Base-by-base conservation (phyloP, 2,329 filamentous ascomycete genomes). In the Trichoderma sp. region DNA sequence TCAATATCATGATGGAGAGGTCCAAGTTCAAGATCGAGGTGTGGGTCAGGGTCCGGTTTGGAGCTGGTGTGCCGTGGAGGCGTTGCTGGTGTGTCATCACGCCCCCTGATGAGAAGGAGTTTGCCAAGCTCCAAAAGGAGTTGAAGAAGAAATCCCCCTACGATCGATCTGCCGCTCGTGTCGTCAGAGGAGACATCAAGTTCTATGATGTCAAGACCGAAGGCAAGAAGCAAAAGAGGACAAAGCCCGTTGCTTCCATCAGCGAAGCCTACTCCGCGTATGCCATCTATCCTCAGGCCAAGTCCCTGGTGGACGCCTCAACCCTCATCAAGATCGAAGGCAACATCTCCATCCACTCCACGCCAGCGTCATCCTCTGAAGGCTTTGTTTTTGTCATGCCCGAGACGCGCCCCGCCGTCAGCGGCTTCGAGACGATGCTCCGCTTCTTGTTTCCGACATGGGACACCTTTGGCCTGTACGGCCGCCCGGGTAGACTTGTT, bases 341-440 rank as follows among this genome's bases (percentile, higher is more conserved):
- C 10, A 88, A 89, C 70, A 93, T 99, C 69, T 93, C 91, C 0
- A 92, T 97, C 45, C 93, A 97, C 79, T 90, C 90, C 0, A 87
- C 89, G 13, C 89, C 92, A 9, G 89, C 92, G 27, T 90, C 90
- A 0, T 88, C 89, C 2, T 91, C 91, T 0, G 95, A 99, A 77
- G 95, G 95, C 0, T 97, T 97, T 74, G 92, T 99, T 5, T 99
- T 99, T 75, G 90, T 98, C 72, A 97, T 99, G 94, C 95, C 95
- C 4, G 95, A 99, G 78, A 87, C 91, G 1, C 93, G 92, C 74
- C 90, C 94, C n/a, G 94, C 93, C 19, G 91, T 99, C 13, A 92
- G 89, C 65, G 95, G 95, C 0, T 97, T 98, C 73, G 95, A 98
- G 78, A 97, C 96, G 84, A 90, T 99, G 84, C 84, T 99, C 37